Base-by-base conservation (phyloP, 1,284 basidiomycete species). In the Volvariella volvacea region DNA sequence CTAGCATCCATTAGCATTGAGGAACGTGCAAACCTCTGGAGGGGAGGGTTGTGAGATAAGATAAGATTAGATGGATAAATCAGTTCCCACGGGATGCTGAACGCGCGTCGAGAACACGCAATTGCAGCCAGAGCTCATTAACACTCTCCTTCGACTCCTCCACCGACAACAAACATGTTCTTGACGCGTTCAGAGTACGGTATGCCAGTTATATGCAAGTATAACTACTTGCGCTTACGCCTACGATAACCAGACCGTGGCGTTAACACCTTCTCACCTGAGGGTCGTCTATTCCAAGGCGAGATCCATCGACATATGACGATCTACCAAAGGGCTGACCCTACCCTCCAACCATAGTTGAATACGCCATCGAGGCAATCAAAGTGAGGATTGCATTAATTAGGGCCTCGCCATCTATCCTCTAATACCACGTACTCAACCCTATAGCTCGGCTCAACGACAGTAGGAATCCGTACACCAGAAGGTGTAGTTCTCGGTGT, bases 291-390 rank as follows among this genome's bases (percentile, higher is more conserved):
- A 48, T 93, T 92, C 70, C 91, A 93, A 80, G 89, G 90, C 87
- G 52, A 19, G 65, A 25, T 40, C 37, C 7, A 39, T 38, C 3
- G 43, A 39, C 42, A 34, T 9, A 41, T 33, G 43, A 46, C 48
- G 21, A 47, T 52, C 47, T 20, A 43, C 40, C 33, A 42, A 30
- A 38, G 41, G 28, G 6, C 12, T 22, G n/a, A 33, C 39, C 45
- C 47, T 33, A 50, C 31, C 39, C 45, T 49, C 43, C 32, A 31
- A 25, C 8, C 45, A 6, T 43, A 97, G 93, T 97, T 68, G 96
- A 99, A 69, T 99, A 99, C 74, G 96, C 96, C 42, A 97, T 99
- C 62, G 93, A 97, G 62, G 93, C 93, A 16, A 97, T 97, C 68
- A 97, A 96, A 69, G 92, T 93, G 52, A 52, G 59, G 14, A n/a